Evolutionary conservation across 1,284 basidiomycete species (phyloP), one percentile per base, ranked within the genome.

Genomic region (Mycosarcoma mackinlayi): DNA sequence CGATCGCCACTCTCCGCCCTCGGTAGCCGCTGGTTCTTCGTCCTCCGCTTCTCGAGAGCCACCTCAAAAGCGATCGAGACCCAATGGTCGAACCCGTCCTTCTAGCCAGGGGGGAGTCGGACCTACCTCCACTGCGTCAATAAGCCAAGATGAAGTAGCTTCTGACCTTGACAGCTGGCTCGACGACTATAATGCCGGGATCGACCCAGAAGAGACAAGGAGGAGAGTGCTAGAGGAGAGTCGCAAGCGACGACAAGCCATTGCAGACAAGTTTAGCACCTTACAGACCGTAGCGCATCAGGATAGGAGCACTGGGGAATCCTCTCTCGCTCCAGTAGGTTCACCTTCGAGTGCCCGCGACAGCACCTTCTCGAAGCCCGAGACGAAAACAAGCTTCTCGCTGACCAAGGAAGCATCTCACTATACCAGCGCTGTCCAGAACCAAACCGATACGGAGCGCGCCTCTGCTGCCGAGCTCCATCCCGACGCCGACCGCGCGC

Each of bases 381-480:
- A 38, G 6, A n/a, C 24, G 23, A 6, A n/a, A 41, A 16, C 18
- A 14, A 19, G 46, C 8, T 66, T 65, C 31, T 49, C 40, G 3
- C 38, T 72, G 31, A 38, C 31, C 34, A 66, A 60, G 47, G 48
- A 31, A 13, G 27, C 25, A 7, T 10, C 51, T 14, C 11, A 37
- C 11, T 10, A n/a, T 14, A 19, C 14, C 4, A 38, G 9, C 4
- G 47, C 21, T 23, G 11, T n/a, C 9, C 11, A 23, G 3, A 8
- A 47, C 4, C 11, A 50, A 1, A 31, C 19, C 21, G 18, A 28
- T 14, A 18, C 6, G 10, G 25, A 56, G 4, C 52, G 41, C 4
- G 33, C 58, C 5, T 77, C 68, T 21, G 77, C 75, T 13, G 75
- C 73, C 4, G 73, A 79, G 27, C 55, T 72, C 23, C 45, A 79